phyloP scores from a whole-genome alignment of 768 basidiomycete species.

The Leccinum subgranulosum region DNA sequence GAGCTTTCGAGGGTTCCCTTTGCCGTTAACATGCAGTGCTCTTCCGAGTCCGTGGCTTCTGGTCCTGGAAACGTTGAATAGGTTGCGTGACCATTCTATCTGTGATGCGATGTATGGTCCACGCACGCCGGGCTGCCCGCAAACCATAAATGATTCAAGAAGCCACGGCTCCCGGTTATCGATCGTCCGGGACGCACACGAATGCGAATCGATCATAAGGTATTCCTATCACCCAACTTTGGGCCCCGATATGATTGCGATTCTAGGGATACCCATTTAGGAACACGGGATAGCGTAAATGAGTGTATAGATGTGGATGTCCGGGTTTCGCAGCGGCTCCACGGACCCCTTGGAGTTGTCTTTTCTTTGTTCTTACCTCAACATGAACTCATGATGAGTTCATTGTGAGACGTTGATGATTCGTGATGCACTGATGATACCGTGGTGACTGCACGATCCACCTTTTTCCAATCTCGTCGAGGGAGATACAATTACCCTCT shows the following conservation, averaged over 20 bases:
- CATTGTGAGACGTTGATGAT: neutral
- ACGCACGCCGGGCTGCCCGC: neutral
- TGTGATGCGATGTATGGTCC: neutral
- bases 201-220: conserved; percentile 2
- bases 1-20: neutral
- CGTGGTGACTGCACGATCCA: neutral
- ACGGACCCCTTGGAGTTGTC: conserved; percentile 26
- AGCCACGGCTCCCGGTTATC: conserved; percentile 2
- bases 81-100: conserved; percentile 2
- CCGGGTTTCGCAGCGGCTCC: conserved; percentile 9
- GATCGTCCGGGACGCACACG: neutral
- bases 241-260: neutral
- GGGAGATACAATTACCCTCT: conserved; percentile 8
- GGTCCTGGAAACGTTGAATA: neutral
- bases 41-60: neutral
- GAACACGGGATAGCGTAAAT: conserved; percentile 1
- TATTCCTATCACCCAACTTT: neutral
- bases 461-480: neutral
- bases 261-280: neutral
- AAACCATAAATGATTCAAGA: neutral
- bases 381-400: conserved; percentile 1
- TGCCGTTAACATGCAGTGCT: conserved; percentile 1
- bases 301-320: neutral
- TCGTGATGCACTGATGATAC: neutral
- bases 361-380: neutral